Percentiles rank a stretch among this genome's conserved stretches.
These are phyloP conservation scores for Coprinellus micaceus DNA, from an alignment of 768 basidiomycete species.

Conservation along the genomic window DNA sequence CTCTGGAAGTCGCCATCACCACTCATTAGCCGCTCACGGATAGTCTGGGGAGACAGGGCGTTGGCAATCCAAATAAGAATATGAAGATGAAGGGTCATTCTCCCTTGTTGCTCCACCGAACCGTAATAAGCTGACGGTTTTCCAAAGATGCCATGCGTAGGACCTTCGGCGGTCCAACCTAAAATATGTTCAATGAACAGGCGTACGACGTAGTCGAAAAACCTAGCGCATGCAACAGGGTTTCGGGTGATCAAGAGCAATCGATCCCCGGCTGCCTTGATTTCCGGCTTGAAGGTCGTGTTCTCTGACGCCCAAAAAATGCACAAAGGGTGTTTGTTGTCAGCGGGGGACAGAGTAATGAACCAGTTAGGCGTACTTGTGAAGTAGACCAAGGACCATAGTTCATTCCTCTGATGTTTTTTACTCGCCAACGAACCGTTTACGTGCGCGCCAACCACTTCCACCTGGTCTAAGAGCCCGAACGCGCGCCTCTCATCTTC, in stretches of 20 bases:
- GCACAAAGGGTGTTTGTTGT: conserved; percentile 27
- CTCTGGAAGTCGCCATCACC: neutral
- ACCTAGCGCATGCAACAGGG: neutral
- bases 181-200: conserved; percentile 16
- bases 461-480: conserved; percentile 28
- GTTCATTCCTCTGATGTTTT: conserved; percentile 27
- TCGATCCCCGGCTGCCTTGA: conserved; percentile 5
- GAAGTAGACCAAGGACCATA: conserved; percentile 24
- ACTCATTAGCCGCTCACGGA: neutral
- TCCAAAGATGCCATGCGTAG: conserved; percentile 7
- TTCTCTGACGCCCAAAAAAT: conserved; percentile 30
- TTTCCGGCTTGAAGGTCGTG: conserved; percentile 15
- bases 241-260: neutral
- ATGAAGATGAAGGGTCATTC: conserved; percentile 6
- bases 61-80: neutral
- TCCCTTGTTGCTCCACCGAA: conserved; percentile 7
- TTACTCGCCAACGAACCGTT: conserved; percentile 25
- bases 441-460: conserved; percentile 30
- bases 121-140: conserved; percentile 8
- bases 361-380: conserved; percentile 31
- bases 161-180: conserved; percentile 18
- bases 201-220: neutral
- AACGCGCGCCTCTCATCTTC: conserved; percentile 34
- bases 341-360: conserved; percentile 30
- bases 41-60: neutral